Percentiles rank a stretch among this genome's conserved stretches.
Conservation (phyloP, 2,329 filamentous ascomycete genomes). For the Incumbomyces delicatus region DNA sequence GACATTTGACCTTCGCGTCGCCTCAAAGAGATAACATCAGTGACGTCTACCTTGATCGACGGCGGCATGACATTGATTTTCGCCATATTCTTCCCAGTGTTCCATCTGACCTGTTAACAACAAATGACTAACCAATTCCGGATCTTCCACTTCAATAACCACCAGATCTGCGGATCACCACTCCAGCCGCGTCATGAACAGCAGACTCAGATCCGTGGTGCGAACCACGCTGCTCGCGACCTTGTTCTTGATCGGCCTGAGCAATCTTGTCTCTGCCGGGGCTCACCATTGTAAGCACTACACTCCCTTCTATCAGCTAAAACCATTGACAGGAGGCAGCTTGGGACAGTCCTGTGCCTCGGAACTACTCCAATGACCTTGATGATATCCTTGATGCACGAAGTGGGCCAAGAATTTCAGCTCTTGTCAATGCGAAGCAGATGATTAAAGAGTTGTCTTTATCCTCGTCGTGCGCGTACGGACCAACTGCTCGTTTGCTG, state of each 20-base stretch:
- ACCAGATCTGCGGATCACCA: too few species aligned
- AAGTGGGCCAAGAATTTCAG: not conserved
- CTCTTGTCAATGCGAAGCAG: constrained; percentile 3
- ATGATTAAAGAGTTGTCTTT: constrained; percentile 5
- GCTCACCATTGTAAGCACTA: not conserved
- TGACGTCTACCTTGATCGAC: too few species aligned
- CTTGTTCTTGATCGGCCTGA: not conserved
- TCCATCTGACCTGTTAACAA: too few species aligned
- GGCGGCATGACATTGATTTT: too few species aligned
- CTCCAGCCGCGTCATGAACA: too few species aligned
- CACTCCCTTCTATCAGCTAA: not conserved
- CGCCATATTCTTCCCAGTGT: too few species aligned
- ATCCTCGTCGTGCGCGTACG: constrained; percentile 1
- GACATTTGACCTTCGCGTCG: not conserved
- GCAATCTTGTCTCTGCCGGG: not conserved
- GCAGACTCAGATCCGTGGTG: not conserved
- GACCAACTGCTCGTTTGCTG: constrained; percentile 1
- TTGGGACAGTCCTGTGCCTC: not conserved
- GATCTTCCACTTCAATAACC: too few species aligned
- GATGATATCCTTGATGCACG: not conserved
- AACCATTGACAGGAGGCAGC: not conserved
- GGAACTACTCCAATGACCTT: not conserved
- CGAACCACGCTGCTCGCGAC: not conserved
- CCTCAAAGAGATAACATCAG: not conserved
- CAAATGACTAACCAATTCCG: too few species aligned